Evolutionary conservation across 179 eudicot genomes (phyloP), one percentile per base, ranked within the genome.

Genomic region (Beta corolliflora): DNA sequence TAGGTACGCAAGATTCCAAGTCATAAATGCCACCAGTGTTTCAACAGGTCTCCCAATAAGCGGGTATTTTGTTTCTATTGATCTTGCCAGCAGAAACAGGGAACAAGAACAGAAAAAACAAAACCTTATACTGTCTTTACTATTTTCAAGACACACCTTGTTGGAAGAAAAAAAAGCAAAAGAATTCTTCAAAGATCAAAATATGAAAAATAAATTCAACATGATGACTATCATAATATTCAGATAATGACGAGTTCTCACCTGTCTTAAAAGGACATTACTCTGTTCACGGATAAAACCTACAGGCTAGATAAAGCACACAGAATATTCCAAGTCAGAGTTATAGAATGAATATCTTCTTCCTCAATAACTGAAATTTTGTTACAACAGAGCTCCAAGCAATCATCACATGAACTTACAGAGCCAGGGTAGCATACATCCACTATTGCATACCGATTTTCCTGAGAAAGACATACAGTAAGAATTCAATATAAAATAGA

Each of bases 271-370:
- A 61, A 96, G 83, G 77, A 89, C 19, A 87, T 93, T 93, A 87
- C 99, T 96, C 81, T 94, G 89, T 83, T 96, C 99, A n/a, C 93
- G 92, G 68, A 96, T 94, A 79, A 89, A 88, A 82, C 99, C 99
- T 87, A 88, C 99, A 83, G 99, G 99, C 99, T 96, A 85, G 75
- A 87, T 52, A 64, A 71, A 82, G 72, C 70, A 66, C 74, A 56
- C 29, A 44, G 76, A 56, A 78, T 67, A 60, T 58, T 41, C 55
- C 12, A 0, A 80, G 73, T 78, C 52, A 87, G 85, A 77, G 46
- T n/a, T 31, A 44, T 71, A 53, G 60, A 74, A 59, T 63, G 80
- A 63, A 64, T 19, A 75, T n/a, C 63, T 67, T 79, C 29, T 82
- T 67, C 82, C 56, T 46, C 41, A 15, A 44, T 60, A 78, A 46